Percentiles rank a stretch among this genome's conserved stretches.
Evolutionary conservation across 1,284 basidiomycete genomes (phyloP).

Genomic region (Trichosporon asahii): DNA sequence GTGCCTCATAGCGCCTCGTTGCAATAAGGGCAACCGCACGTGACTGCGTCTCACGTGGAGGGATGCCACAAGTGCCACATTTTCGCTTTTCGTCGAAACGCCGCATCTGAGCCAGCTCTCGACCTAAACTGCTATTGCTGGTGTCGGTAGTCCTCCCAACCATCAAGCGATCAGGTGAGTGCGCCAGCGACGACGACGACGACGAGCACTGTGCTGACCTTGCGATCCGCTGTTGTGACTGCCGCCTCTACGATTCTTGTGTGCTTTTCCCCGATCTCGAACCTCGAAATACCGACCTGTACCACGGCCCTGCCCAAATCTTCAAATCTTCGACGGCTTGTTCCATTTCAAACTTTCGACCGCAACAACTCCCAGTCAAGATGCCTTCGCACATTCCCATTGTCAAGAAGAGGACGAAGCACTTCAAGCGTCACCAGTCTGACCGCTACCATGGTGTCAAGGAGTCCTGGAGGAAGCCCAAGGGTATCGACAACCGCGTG

Average conservation of each 20-base stretch:
- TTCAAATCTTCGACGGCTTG: conserved; percentile 2
- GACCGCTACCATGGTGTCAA: conserved; percentile 93
- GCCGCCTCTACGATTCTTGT: background rate
- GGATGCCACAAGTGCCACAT: background rate
- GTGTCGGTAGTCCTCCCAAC: conserved; percentile 8
- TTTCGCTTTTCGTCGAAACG: conserved; percentile 8
- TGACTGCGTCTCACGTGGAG: background rate
- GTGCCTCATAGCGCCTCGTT: background rate
- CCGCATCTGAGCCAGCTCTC: background rate
- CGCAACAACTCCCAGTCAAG: conserved; percentile 41
- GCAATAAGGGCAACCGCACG: background rate
- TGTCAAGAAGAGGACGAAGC: conserved; percentile 93
- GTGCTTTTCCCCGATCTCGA: background rate
- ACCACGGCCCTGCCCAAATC: background rate
- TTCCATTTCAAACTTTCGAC: background rate
- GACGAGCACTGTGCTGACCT: conserved; percentile 17
- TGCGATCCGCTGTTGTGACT: background rate
- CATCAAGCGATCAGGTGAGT: conserved; percentile 11
- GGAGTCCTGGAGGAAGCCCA: conserved; percentile 96
- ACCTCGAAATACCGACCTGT: conserved; percentile 2
- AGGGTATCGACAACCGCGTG: conserved; percentile 87
- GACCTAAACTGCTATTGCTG: background rate
- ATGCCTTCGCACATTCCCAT: conserved; percentile 84
- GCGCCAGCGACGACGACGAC: conserved; percentile 10
- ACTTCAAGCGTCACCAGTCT: conserved; percentile 97